Base-by-base conservation (phyloP, 2,329 filamentous ascomycete species). In the Aspergillus novofumigatus region DNA sequence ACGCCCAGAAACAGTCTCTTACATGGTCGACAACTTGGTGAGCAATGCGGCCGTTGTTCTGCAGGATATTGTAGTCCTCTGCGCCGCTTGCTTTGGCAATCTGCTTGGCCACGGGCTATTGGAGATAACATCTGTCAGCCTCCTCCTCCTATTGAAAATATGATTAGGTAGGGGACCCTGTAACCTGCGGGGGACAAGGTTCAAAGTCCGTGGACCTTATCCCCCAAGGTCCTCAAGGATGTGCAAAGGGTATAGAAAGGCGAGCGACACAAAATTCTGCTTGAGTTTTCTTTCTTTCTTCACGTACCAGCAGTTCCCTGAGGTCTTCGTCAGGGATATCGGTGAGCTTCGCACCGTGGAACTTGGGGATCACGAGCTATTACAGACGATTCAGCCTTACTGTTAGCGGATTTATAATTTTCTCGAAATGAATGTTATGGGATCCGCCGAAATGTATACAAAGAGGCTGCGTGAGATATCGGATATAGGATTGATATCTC, bases 21-120 rank as follows among this genome's bases (percentile, higher is more conserved):
- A 94, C 93, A 78, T 99, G 94, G 65, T 91, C 89, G 60, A 99
- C 93, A 62, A 89, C 81, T 78, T 97, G 94, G 75, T 99, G 94
- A 20, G 94, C 94, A 68, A 93, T 84, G 23, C 84, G 81, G 53
- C 94, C 94, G 70, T 99, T 99, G 79, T 99, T 99, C 79, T 99
- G 94, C 58, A 99, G 80, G 51, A 99, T 84, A 71, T 99, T 99
- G 81, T 91, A 99, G 75, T 97, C 84, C 52, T 81, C 79, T 3
- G 89, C 87, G 41, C 90, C 90, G 3, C 85, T 86, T 28, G 92
- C 93, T 21, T 80, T 76, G 51, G 89, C 92, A 50, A 99, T 85
- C 75, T 90, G 93, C 83, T 96, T 97, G 50, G 91, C 88, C 17
- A 95, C 86, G 47, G 90, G 88, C 81, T 88, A 52, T 52, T 26